phyloP scores from a whole-genome alignment of 1,139 yeast genomes.

The Diutina ranongensis region DNA sequence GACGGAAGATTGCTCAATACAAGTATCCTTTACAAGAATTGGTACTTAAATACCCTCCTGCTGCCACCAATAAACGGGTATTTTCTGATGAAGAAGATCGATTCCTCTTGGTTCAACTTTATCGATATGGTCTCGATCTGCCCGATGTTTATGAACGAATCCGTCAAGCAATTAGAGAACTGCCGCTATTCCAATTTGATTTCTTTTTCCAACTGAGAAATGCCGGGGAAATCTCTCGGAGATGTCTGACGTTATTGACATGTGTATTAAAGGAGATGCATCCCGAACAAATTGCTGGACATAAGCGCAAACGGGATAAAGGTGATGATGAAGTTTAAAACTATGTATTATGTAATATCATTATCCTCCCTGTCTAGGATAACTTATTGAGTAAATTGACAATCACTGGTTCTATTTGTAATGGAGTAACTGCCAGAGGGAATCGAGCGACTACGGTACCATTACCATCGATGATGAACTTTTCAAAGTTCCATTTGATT shows the following conservation, averaged over 20 bases:
- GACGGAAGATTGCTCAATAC: conserved; percentile 51
- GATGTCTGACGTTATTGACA: conserved; percentile 55
- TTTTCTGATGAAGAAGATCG: conserved; percentile 70
- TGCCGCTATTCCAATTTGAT: conserved; percentile 57
- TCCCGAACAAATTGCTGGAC: conserved; percentile 7
- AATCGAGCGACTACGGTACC: conserved; percentile 70
- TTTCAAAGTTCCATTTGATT: conserved; percentile 92
- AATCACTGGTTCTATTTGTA: conserved; percentile 37
- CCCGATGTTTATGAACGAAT: conserved; percentile 55
- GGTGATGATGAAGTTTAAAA: not conserved
- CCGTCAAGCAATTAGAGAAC: conserved; percentile 47
- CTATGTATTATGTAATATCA: not conserved
- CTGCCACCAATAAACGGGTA: conserved; percentile 42
- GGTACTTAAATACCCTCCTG: conserved; percentile 48
- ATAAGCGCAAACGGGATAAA: conserved; percentile 1
- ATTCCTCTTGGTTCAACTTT: conserved; percentile 52
- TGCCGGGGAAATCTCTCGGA: conserved; percentile 50
- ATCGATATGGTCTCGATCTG: conserved; percentile 54
- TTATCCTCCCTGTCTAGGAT: not conserved
- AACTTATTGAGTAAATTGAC: conserved; percentile 19
- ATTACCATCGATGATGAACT: conserved; percentile 60
- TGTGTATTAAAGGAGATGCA: conserved; percentile 51
- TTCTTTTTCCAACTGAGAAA: conserved; percentile 63
- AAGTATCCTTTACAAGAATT: conserved; percentile 57
- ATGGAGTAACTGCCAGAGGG: conserved; percentile 60